phyloP scores from a whole-genome alignment of 208 protist genomes.

The Blechomonas ayalai region DNA sequence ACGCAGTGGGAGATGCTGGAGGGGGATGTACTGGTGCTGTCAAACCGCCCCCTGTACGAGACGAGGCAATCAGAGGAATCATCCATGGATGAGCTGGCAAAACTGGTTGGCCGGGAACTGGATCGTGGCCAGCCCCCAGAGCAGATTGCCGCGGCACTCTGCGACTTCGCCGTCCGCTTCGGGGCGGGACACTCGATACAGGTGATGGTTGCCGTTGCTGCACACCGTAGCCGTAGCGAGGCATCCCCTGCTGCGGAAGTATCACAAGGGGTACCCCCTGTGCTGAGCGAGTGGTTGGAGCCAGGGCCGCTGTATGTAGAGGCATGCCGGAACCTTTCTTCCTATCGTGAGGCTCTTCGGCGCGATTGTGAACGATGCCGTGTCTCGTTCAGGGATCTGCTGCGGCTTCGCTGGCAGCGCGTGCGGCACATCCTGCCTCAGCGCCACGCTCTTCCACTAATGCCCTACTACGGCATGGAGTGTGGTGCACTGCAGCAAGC shows the following conservation, averaged over 20 bases:
- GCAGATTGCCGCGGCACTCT: slow-evolving; percentile 51
- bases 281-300: slow-evolving; percentile 40
- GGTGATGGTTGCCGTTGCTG: slow-evolving; percentile 61
- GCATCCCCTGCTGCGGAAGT: not conserved
- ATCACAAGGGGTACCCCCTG: not conserved
- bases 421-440: slow-evolving; percentile 34
- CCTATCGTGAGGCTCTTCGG: slow-evolving; percentile 26
- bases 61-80: slow-evolving; percentile 48
- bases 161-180: slow-evolving; percentile 73
- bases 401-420: slow-evolving; percentile 46
- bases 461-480: slow-evolving; percentile 52
- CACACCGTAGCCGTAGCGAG: not conserved
- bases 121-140: slow-evolving; percentile 21
- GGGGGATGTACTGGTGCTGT: slow-evolving; percentile 68
- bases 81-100: slow-evolving; percentile 71
- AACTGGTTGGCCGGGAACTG: slow-evolving; percentile 48
- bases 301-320: slow-evolving; percentile 68
- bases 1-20: slow-evolving; percentile 65
- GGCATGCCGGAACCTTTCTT: slow-evolving; percentile 27
- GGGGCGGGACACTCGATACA: slow-evolving; percentile 65
- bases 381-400: slow-evolving; percentile 33
- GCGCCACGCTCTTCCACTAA: slow-evolving; percentile 38
- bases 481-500: slow-evolving; percentile 53
- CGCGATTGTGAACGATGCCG: slow-evolving; percentile 55
- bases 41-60: slow-evolving; percentile 68